Base-by-base conservation (phyloP, 2,329 filamentous ascomycete genomes). In the Aureobasidium subglaciale region DNA sequence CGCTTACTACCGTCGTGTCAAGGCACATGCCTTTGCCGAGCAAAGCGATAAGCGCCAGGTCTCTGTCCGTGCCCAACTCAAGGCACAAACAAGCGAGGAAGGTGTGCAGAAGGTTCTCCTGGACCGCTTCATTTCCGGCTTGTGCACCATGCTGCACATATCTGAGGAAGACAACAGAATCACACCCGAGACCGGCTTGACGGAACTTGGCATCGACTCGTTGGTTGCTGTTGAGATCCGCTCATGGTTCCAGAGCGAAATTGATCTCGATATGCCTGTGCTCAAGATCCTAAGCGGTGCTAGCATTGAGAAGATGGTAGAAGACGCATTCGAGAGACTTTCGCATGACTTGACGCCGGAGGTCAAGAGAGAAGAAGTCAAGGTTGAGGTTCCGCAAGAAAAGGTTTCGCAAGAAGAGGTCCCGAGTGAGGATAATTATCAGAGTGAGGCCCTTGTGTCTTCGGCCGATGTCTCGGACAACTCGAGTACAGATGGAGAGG, bases 201-300 rank as follows among this genome's bases (percentile, higher is more conserved):
- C 38, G 3, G 69, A 73, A 45, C 64, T 70, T 16, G 67, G 71
- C 1, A 55, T 70, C 11, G 72, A 74, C 58, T 73, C 71, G 2
- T 59, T 74, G 1, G 54, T 71, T 11, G 69, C 71, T 0, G 71
- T 74, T 2, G 69, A 72, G 20, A 49, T 74, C 2, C 72, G 77
- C 0, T 64, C 71, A 2, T 81, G 78, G 78, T 75, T 79, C 57
- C 35, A 72, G n/a, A 75, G 76, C 53, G 65, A 74, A 34, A 42
- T 78, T 0, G 58, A 72, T 0, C 63, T 73, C 0, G 72, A 79
- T 24, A 48, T 48, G 43, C 43, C 43, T 3, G 43, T 48, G 43
- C 20, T 48, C 27, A 48, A 48, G 29, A 35, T 48, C 5, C 30
- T 48, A 6, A 24, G 29, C 20, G 29, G 43, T 32, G 29, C 43